These are phyloP conservation scores for Naematelia aurantialba DNA, from an alignment of 768 basidiomycete species.

Conservation along the genomic window DNA sequence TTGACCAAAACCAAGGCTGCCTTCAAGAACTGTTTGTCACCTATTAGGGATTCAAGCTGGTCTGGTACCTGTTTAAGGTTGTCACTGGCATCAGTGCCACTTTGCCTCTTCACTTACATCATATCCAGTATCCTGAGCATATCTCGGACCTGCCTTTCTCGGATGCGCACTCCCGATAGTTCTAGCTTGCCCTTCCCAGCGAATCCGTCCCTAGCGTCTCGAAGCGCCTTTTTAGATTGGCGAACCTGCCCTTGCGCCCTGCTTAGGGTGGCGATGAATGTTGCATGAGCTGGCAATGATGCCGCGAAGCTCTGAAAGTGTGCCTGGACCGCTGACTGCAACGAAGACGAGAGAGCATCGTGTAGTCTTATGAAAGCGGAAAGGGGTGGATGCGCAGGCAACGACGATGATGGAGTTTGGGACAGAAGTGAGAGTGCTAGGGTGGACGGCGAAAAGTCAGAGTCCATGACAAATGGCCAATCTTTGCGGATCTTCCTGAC, in stretches of 20 bases:
- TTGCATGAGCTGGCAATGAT: constrained; percentile 84
- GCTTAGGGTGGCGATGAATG: constrained; percentile 66
- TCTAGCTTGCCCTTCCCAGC: constrained; percentile 48
- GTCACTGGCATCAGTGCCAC: constrained; percentile 60
- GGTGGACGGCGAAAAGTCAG: constrained; percentile 81
- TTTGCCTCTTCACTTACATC: constrained; percentile 61
- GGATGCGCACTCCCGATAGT: constrained; percentile 61
- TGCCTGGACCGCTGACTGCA: constrained; percentile 56
- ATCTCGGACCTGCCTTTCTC: constrained; percentile 87
- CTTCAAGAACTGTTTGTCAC: constrained; percentile 86
- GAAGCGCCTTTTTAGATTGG: constrained; percentile 65
- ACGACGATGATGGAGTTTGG: constrained; percentile 15
- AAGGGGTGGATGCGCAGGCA: constrained; percentile 32
- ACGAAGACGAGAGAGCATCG: constrained; percentile 37
- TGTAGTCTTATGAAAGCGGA: constrained; percentile 41
- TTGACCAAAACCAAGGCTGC: constrained; percentile 81
- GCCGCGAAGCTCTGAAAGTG: constrained; percentile 93
- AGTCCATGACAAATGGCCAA: constrained; percentile 70
- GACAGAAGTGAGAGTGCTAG: constrained; percentile 78
- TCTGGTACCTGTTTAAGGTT: constrained; percentile 87
- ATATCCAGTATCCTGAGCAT: constrained; percentile 92
- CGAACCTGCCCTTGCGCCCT: constrained; percentile 71
- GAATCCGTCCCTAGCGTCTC: constrained; percentile 77
- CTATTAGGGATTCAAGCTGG: constrained; percentile 84
- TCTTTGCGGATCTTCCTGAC: constrained; percentile 80